Evolutionary conservation across 202 grass and related monocot genomes (phyloP), one percentile per base, ranked within the genome.

Genomic region (Zoysia matrella): DNA sequence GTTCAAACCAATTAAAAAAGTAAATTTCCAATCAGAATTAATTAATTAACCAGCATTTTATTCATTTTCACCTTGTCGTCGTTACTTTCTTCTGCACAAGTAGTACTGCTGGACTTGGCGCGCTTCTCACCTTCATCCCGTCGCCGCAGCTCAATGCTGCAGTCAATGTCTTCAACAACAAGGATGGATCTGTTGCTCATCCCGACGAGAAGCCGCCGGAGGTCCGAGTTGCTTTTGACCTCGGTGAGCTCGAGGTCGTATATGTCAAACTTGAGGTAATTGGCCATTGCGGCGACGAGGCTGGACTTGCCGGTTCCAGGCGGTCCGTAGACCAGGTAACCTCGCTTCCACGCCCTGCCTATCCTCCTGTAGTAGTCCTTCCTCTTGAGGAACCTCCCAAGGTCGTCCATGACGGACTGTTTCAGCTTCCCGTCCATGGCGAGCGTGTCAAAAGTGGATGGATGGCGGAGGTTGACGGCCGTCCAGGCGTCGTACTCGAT

Each of bases 281-380:
- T 98, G 12, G 95, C 95, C 70, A 98, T 94, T 49, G 95, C 92
- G 0, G 92, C 95, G 2, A 97, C 87, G 18, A 97, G 83, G 88
- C 88, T 94, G 11, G 94, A 92, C 72, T 97, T 97, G 79, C 94
- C 94, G 0, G 94, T 97, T 6, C 94, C 94, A 0, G 92, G 92
- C 4, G 92, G 94, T 1, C 92, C 94, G 5, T 91, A 84, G 1
- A 98, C 80, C 42, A 97, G 83, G 60, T 97, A 94, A 11, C 92
- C 94, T 16, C 94, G 79, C 56, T 97, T 97, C 94, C 86, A 95
- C 8, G 95, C 92, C 86, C 86, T 94, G 40, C 92, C 95, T 12
- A 91, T 84, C 53, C 77, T 88, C 52, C 67, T 89, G 16, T 97
- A 97, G 63, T 97, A 97, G n/a, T 93, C 92, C 69, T 90, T 92